phyloP scores from a whole-genome alignment of 139 green algal genomes.

The Zygnema circumcarinatum region DNA sequence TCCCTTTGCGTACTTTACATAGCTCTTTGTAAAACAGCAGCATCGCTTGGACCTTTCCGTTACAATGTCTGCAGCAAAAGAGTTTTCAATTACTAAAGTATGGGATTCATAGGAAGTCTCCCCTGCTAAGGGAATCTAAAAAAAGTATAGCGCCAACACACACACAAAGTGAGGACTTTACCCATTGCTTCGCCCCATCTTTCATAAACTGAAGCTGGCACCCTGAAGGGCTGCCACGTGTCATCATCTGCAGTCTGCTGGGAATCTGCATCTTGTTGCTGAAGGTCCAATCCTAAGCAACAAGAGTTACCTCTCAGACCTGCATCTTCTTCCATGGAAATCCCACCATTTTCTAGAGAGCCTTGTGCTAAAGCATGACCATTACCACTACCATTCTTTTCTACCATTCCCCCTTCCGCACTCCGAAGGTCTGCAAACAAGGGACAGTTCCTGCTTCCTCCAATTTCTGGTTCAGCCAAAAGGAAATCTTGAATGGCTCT shows the following conservation, averaged over 20 bases:
- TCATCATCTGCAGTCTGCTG: conserved; percentile 1
- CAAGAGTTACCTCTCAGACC: background rate
- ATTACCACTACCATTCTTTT: background rate
- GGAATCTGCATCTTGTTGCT: background rate
- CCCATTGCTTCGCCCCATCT: conserved; percentile 52
- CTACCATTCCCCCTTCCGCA: background rate
- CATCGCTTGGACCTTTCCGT: conserved; percentile 41
- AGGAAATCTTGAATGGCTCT: background rate
- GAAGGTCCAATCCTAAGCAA: background rate
- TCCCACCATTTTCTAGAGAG: background rate
- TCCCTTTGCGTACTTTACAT: conserved; percentile 72
- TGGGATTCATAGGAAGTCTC: too few relatives aligned
- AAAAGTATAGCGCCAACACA: too few relatives aligned
- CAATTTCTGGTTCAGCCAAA: background rate
- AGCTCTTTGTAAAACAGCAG: conserved; percentile 86
- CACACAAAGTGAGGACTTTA: too few relatives aligned
- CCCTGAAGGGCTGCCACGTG: conserved; percentile 15
- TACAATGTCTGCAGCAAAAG: conserved; percentile 77
- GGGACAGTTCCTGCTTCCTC: too few relatives aligned
- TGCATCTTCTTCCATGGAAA: background rate
- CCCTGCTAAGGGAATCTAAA: too few relatives aligned
- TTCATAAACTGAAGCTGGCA: conserved; percentile 61
- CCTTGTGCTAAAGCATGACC: background rate
- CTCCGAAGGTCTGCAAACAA: background rate
- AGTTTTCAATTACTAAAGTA: conserved; percentile 4